Evolutionary conservation across 129 eudicot species (phyloP).

Genomic region (Kitagawia praeruptora): DNA sequence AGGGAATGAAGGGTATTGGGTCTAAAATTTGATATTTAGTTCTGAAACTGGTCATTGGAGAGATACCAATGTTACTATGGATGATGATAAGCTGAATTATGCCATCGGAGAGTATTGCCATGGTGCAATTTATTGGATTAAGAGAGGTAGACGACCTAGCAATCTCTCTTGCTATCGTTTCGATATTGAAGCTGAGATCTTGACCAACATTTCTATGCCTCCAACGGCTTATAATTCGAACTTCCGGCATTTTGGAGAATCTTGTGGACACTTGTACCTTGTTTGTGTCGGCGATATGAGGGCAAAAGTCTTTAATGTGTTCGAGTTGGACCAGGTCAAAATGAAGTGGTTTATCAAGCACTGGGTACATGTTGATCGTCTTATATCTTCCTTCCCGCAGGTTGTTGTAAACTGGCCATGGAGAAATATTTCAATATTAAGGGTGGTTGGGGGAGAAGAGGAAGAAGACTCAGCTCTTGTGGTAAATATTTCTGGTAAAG

Average conservation of each 20-base stretch:
- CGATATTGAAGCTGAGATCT: slow-evolving; percentile 3
- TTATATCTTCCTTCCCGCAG: too few relatives aligned
- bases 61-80: not conserved
- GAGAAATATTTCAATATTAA: too few relatives aligned
- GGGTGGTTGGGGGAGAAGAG: too few relatives aligned
- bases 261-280: slow-evolving; percentile 13
- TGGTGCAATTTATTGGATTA: too few relatives aligned
- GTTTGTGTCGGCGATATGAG: not conserved
- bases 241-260: not conserved
- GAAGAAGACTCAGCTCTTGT: too few relatives aligned
- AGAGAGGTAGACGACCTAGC: not conserved
- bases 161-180: not conserved
- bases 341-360: too few relatives aligned
- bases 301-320: not conserved
- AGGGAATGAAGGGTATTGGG: too few relatives aligned
- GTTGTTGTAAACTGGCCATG: too few relatives aligned
- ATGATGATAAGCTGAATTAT: not conserved
- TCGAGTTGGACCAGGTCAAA: not conserved
- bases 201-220: not conserved
- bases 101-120: slow-evolving; percentile 19
- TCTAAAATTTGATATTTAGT: not conserved
- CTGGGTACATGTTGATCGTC: too few relatives aligned
- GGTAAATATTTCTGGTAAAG: too few relatives aligned
- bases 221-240: too few relatives aligned
- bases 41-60: not conserved